Evolutionary conservation across 352 stramenopile genomes (phyloP), one percentile per base, ranked within the genome.

Genomic region (Phytopythium cucurbitacearum): DNA sequence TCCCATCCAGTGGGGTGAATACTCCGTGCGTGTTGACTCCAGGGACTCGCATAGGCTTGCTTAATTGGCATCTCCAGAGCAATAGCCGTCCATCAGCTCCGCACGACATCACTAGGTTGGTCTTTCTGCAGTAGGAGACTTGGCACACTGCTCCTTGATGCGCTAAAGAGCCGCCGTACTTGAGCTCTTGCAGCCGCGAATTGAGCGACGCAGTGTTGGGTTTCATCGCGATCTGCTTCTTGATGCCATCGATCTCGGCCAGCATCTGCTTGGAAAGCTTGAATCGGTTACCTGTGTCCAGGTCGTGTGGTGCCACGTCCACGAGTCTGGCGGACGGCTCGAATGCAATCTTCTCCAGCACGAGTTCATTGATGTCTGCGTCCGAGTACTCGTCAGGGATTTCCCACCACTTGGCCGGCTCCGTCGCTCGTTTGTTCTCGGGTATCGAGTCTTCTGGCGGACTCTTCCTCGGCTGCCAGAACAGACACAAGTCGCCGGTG

Each of bases 371-470:
- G 46, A 88, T 80, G 42, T 88, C 73, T 4, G 64, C 73, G 52
- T 85, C 76, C 1, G 75, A 73, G 33, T 80, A 83, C 50, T 80
- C 73, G 16, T 85, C 76, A 0, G 80, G 76, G 38, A 90, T 80
- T 45, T 90, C 76, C 76, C 76, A 90, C 80, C 80, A 90, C 43
- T 88, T 88, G 3, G 67, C 71, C 9, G 76, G 76, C 16, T 85
- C 78, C 48, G 69, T 76, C 9, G 39, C 51, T 11, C 62, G 49
- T 28, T 72, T 61, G 21, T 57, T 61, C 34, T 69, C 53, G 4
- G 45, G 57, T 33, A 75, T 42, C 9, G 65, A 61, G 35, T 80
- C 60, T n/a, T 63, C 37, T 41, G 71, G 55, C 1, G 70, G 73
- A 7, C 65, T 66, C 35, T 59, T 61, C 28, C 73, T 68, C 48